These are phyloP conservation scores for Santalum album DNA, from an alignment of 164 flowering plant genomes.

Conservation along the genomic window DNA sequence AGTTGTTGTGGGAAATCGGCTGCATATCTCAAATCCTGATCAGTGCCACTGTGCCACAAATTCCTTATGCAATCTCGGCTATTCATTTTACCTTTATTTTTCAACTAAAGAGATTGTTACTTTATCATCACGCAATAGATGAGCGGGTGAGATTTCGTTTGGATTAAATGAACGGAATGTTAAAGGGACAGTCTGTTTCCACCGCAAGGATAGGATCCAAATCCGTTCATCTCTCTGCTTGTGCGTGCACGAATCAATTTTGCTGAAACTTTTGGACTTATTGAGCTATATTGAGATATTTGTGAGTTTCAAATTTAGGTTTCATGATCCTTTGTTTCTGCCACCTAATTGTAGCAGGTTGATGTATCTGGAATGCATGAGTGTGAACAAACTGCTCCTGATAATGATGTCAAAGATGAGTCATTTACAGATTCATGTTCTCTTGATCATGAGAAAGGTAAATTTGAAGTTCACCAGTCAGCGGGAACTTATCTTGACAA, in stretches of 20 bases:
- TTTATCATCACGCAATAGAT: no score
- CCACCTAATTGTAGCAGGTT: not conserved
- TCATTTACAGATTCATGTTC: not conserved
- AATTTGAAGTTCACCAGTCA: slow-evolving; percentile 9
- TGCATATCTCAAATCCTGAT: no score
- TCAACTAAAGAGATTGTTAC: no score
- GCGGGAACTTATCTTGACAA: slow-evolving; percentile 13
- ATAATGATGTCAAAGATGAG: slow-evolving; percentile 5
- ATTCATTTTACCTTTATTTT: not conserved
- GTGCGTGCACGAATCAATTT: no score
- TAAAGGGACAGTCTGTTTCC: no score
- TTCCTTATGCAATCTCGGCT: no score
- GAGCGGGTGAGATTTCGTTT: no score
- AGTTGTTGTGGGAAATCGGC: no score
- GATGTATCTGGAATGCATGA: slow-evolving; percentile 3
- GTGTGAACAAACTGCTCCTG: not conserved
- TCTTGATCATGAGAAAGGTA: slow-evolving; percentile 9
- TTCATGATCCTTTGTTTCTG: slow-evolving; percentile 1
- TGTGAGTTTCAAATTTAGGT: slow-evolving; percentile 2
- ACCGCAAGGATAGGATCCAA: no score
- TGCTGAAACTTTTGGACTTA: not conserved
- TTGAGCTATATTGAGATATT: not conserved
- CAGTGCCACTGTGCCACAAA: no score
- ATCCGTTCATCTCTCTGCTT: no score
- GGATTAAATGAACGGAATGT: no score